Evolutionary conservation across 164 flowering plant genomes (phyloP), one percentile per base, ranked within the genome.

Genomic region (Stephania cephalantha): DNA sequence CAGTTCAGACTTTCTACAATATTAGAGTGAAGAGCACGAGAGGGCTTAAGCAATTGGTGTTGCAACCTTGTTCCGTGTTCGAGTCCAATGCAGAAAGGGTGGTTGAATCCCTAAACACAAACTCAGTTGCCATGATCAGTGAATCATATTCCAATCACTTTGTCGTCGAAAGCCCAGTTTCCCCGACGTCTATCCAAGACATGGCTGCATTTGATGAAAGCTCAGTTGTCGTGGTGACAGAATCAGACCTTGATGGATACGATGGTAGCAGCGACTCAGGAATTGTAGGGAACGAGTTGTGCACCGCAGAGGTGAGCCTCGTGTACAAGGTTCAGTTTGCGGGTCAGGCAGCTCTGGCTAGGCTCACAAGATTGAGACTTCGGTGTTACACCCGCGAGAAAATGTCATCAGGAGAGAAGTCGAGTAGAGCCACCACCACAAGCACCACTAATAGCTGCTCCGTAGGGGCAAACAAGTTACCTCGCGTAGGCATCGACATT

Each of bases 171-270:
- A 29, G 18, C 29, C 5, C 73, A 9, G 73, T 4, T 64, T 73
- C 68, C 53, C 48, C 55, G 9, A 45, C 69, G 4, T 31, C 68
- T 1, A 9, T 10, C 35, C 53, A 17, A 73, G 69, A 73, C 53
- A 10, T 73, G 63, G 50, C 75, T 44, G 52, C 55, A 15, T 73
- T 91, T 77, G 98, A 90, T 70, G 95, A 94, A 67, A 77, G 86
- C 20, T 89, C 96, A 12, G 87, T 90, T 35, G 97, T 94, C 10
- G 76, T 91, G 25, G 85, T 94, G 74, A 87, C 92, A 8, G 80
- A 91, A 70, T 73, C 91, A 0, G 98, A 94, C 83, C 90, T 90
- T 46, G 91, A 88, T 75, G 97, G 98, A 17, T 94, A 90, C 65
- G 86, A 87, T 52, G 77, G 74, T 4, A 81, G 53, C 69, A 42